Conservation (phyloP, 2,329 filamentous ascomycete species). For the Neofusicoccum laricinum region DNA sequence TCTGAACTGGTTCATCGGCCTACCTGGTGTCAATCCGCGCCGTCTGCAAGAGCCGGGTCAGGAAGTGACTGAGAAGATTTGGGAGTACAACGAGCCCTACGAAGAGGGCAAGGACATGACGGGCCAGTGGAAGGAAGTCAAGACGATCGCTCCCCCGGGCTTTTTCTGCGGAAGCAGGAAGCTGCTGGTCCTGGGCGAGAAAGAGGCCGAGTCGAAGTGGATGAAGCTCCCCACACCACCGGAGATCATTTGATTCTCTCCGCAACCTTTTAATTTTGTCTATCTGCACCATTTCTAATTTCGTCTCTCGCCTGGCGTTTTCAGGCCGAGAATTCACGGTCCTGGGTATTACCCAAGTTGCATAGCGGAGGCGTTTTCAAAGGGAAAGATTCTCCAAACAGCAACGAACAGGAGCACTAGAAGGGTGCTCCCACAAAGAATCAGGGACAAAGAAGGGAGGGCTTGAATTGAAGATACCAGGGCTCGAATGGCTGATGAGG, state of each 20-base stretch:
- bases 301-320: constrained; percentile 1
- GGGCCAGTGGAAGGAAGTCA: constrained; percentile 39
- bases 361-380: constrained; percentile 6
- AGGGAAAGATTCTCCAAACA: neutral
- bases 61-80: constrained; percentile 50
- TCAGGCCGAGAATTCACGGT: neutral
- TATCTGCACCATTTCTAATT: neutral
- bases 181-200: constrained; percentile 48
- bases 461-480: neutral
- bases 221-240: constrained; percentile 28
- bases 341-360: neutral
- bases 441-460: neutral
- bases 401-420: neutral
- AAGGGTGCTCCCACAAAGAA: neutral
- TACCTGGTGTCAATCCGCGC: constrained; percentile 61
- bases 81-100: constrained; percentile 43
- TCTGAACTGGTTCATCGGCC: constrained; percentile 53
- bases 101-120: constrained; percentile 25
- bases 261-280: neutral
- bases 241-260: constrained; percentile 1
- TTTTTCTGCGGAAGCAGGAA: constrained; percentile 57
- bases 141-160: constrained; percentile 54
- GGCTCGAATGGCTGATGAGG: neutral
- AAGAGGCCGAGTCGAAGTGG: constrained; percentile 33
- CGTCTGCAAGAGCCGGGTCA: constrained; percentile 59